Base-by-base conservation (phyloP, 805 yeast genomes). In the Yamadazyma endophytica region DNA sequence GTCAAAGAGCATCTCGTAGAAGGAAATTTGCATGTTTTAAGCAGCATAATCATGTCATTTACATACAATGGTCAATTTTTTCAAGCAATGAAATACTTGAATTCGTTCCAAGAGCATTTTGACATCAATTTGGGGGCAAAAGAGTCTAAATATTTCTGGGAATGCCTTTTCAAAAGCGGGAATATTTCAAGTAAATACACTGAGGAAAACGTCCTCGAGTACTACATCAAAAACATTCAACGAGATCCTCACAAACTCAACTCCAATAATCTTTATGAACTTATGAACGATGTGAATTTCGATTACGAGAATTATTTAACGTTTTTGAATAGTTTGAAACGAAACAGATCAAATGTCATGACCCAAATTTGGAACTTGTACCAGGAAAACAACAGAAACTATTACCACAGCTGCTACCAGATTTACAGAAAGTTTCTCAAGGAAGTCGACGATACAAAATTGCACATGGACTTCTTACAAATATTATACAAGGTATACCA, bases 251-350 rank as follows among this genome's bases (percentile, higher is more conserved):
- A 33, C 9, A 24, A 32, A 5, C 38, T 40, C 29, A 31, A 17
- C 4, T 9, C 16, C 11, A 24, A 20, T 3, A 29, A 29, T 2
- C 41, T 59, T 12, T 40, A 37, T 6, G 61, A 56, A 22, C 60
- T 58, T 1, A 53, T 56, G 29, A 44, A 51, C 24, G 45, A 56
- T 35, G 57, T 52, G 3, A 50, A 61, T 27, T 65, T 65, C 33
- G 67, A 65, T 38, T 61, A 61, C 39, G 63, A 61, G 36, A 56
- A 60, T 4, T 65, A 46, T 43, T 41, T 63, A 37, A 46, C 32
- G 19, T 61, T 48, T 28, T 29, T 49, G 6, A 35, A 46, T 2
- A 50, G 46, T 13, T 39, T 64, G 19, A 39, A 44, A 16, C 22
- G 33, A n/a, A 54, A 48, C 30, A 46, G 72, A 33, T 24, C 29